phyloP scores from a whole-genome alignment of 2,329 filamentous ascomycete genomes.

The Endoconidiophora laricicola region DNA sequence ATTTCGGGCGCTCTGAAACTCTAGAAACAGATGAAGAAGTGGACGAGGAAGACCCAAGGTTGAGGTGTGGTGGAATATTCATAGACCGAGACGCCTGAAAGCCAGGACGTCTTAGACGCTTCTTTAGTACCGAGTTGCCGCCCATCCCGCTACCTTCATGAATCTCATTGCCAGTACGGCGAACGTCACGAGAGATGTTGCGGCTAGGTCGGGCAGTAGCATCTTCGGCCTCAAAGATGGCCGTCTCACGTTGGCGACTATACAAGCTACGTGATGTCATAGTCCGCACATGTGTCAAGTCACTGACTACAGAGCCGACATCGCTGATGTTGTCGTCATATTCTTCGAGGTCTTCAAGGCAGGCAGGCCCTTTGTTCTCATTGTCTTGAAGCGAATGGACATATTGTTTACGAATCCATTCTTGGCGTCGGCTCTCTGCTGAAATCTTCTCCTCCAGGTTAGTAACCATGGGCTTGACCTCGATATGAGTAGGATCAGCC shows the following conservation, averaged over 20 bases:
- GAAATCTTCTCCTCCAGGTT: constrained; percentile 11
- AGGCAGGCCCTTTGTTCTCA: constrained; percentile 5
- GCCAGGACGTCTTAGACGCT: constrained; percentile 19
- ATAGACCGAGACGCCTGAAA: constrained; percentile 19
- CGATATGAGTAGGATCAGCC: not conserved
- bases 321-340: constrained; percentile 12
- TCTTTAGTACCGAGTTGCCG: constrained; percentile 18
- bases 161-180: constrained; percentile 16
- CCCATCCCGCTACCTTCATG: constrained; percentile 20
- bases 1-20: constrained; percentile 2
- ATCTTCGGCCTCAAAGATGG: constrained; percentile 12
- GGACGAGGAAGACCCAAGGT: constrained; percentile 19
- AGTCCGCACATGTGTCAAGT: constrained; percentile 12
- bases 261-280: constrained; percentile 12
- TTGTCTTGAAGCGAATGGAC: constrained; percentile 11
- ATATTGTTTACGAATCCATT: constrained; percentile 13
- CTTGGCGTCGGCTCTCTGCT: constrained; percentile 10
- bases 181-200: constrained; percentile 5
- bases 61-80: constrained; percentile 19
- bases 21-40: not conserved
- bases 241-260: constrained; percentile 10
- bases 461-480: constrained; percentile 7
- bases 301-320: constrained; percentile 12
- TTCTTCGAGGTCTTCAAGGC: constrained; percentile 8
- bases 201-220: constrained; percentile 5